These are phyloP conservation scores for Cokeromyces recurvatus DNA, from an alignment of 371 early-diverging fungal species.

Conservation along the genomic window DNA sequence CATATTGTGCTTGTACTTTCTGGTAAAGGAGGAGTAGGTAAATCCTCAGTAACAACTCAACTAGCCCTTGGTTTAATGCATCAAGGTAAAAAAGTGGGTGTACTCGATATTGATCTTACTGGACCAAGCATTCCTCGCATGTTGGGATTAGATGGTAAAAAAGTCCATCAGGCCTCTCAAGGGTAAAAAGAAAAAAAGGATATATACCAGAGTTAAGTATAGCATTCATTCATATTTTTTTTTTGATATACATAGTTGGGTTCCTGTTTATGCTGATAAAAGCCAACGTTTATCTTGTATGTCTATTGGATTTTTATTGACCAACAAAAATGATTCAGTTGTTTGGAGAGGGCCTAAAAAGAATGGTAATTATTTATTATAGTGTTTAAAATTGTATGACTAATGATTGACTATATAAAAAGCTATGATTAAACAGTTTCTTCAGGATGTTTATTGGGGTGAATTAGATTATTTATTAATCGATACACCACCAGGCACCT, in stretches of 20 bases:
- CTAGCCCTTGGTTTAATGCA: slow-evolving; percentile 57
- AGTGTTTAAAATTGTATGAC: too few species aligned
- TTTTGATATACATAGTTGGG: slow-evolving; percentile 72
- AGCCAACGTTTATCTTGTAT: slow-evolving; percentile 67
- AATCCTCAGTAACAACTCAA: slow-evolving; percentile 69
- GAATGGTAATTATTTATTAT: slow-evolving; percentile 45
- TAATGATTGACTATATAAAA: slow-evolving; percentile 1
- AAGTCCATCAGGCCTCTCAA: slow-evolving; percentile 71
- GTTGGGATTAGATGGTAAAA: slow-evolving; percentile 74
- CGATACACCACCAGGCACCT: slow-evolving; percentile 97
- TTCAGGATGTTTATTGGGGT: slow-evolving; percentile 87
- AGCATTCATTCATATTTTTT: not conserved
- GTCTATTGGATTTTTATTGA: slow-evolving; percentile 87
- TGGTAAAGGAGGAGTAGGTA: slow-evolving; percentile 98
- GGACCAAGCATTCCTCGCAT: slow-evolving; percentile 90
- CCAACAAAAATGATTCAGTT: slow-evolving; percentile 78
- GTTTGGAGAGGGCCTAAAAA: slow-evolving; percentile 98
- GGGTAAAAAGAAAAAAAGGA: slow-evolving; percentile 34
- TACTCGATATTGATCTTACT: slow-evolving; percentile 92
- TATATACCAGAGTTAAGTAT: too few species aligned
- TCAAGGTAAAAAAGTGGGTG: slow-evolving; percentile 63
- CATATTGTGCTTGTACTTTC: slow-evolving; percentile 83
- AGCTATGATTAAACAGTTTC: slow-evolving; percentile 89
- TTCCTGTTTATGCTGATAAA: slow-evolving; percentile 84
- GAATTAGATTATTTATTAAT: slow-evolving; percentile 84